These are phyloP conservation scores for Spinacia oleracea DNA, from an alignment of 179 eudicot genomes.

Conservation along the genomic window DNA sequence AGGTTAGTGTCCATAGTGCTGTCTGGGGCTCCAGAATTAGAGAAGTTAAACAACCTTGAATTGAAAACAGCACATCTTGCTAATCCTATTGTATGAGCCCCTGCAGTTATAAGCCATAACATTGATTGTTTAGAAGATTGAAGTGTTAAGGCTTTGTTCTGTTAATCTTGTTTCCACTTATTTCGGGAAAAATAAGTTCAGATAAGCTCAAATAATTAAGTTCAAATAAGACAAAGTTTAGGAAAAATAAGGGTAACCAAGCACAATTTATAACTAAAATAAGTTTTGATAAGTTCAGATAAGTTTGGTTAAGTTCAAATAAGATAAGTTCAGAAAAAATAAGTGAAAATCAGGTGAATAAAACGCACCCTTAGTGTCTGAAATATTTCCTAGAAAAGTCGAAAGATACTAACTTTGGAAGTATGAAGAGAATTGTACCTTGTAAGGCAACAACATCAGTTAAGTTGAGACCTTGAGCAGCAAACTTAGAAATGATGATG, in stretches of 20 bases:
- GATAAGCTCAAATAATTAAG: too few species aligned
- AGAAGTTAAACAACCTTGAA: conserved; percentile 61
- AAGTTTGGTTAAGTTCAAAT: too few species aligned
- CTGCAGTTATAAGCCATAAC: conserved; percentile 28
- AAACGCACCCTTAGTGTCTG: too few species aligned
- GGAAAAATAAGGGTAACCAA: too few species aligned
- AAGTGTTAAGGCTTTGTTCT: not conserved
- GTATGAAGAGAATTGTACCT: conserved; percentile 36
- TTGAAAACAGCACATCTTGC: conserved; percentile 66
- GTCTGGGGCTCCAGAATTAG: conserved; percentile 58
- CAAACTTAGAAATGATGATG: conserved; percentile 51
- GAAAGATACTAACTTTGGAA: too few species aligned
- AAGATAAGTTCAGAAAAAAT: too few species aligned
- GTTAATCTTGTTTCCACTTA: too few species aligned
- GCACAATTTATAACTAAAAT: too few species aligned
- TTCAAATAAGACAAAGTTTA: too few species aligned
- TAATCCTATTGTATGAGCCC: conserved; percentile 75
- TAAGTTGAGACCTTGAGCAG: conserved; percentile 54
- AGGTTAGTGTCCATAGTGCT: conserved; percentile 43
- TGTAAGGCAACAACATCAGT: conserved; percentile 75
- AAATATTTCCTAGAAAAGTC: not conserved
- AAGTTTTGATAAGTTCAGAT: too few species aligned
- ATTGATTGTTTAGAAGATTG: not conserved
- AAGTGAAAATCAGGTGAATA: too few species aligned
- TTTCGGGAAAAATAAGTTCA: too few species aligned